Evolutionary conservation across 305 asterid genomes (phyloP).

Genomic region (Fraxinus nigra): DNA sequence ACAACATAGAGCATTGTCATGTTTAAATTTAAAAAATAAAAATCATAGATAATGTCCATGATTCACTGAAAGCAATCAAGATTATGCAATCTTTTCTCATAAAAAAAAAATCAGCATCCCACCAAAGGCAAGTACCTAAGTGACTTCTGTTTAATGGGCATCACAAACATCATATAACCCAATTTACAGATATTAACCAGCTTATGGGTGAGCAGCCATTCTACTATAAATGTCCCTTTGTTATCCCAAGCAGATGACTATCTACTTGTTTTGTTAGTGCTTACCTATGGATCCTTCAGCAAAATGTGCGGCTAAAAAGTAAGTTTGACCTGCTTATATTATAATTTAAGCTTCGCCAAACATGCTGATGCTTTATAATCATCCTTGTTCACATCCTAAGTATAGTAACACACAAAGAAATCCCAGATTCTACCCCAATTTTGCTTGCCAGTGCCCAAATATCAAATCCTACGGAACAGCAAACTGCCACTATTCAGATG

Average conservation of each 20-base stretch:
- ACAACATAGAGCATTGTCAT: constrained; percentile 10
- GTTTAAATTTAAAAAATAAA: background rate
- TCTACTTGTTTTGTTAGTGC: background rate
- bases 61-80: constrained; percentile 1
- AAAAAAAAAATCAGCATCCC: background rate
- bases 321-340: background rate
- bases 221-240: background rate
- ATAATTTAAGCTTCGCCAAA: background rate
- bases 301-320: background rate
- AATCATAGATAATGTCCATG: background rate
- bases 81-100: background rate
- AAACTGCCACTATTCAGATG: background rate
- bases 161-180: background rate
- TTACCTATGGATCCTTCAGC: background rate
- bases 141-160: background rate
- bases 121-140: background rate
- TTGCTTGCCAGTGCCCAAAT: background rate
- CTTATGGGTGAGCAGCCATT: background rate
- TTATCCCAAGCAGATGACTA: background rate
- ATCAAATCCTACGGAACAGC: background rate
- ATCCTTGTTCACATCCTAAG: background rate
- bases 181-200: background rate
- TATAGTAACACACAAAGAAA: background rate
- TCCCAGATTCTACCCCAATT: background rate
- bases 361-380: background rate